phyloP scores from a whole-genome alignment of 106 monocot genomes.

The Dendrobium chrysotoxum region DNA sequence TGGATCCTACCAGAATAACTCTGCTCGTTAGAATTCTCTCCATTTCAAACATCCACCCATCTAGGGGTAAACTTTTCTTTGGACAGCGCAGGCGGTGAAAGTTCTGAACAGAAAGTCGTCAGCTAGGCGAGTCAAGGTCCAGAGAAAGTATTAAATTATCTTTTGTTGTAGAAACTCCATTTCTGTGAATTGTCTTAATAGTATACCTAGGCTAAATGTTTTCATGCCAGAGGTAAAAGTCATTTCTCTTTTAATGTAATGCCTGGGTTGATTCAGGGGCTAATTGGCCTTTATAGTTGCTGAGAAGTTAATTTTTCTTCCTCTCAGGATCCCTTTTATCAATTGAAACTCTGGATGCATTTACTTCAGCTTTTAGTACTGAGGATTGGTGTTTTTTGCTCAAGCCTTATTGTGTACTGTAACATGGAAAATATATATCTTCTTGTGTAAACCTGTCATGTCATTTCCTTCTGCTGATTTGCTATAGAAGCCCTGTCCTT shows the following conservation, averaged over 20 bases:
- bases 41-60: conserved; percentile 29
- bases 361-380: background rate
- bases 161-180: background rate
- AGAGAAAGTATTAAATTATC: conserved; percentile 18
- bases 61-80: conserved; percentile 55
- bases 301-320: background rate
- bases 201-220: background rate
- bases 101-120: conserved; percentile 26
- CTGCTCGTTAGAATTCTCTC: conserved; percentile 11
- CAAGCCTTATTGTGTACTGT: no score
- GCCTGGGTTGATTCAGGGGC: background rate
- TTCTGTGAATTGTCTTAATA: background rate
- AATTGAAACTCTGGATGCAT: background rate
- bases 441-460: no score
- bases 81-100: conserved; percentile 57
- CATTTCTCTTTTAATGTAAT: background rate
- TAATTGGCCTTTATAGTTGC: background rate
- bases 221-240: background rate
- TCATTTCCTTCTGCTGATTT: no score
- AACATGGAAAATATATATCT: no score
- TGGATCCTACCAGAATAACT: background rate
- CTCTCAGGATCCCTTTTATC: background rate
- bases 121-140: conserved; percentile 30
- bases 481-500: no score
- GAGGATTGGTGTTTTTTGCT: no score